Percentiles rank a stretch among this genome's conserved stretches.
phyloP scores from a whole-genome alignment of 2,329 filamentous ascomycete genomes.

The Fusarium sp. region DNA sequence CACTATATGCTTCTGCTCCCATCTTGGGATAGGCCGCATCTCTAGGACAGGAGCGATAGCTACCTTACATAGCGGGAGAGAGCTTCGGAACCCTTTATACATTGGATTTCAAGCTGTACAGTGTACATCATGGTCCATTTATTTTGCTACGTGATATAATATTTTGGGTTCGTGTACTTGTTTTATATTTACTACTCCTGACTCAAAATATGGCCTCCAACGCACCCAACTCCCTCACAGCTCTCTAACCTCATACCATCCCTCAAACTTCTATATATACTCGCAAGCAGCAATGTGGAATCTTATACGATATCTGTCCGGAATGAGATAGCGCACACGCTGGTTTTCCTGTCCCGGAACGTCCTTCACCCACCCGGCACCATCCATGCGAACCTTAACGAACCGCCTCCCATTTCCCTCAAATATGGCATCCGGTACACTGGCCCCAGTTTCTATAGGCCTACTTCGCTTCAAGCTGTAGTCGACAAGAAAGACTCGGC shows the following conservation, averaged over 20 bases:
- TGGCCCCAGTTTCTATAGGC: not conserved
- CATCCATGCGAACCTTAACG: not conserved
- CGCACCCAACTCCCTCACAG: not conserved
- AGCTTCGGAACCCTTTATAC: no score
- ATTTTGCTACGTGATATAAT: not conserved
- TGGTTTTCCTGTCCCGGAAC: not conserved
- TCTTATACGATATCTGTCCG: not conserved
- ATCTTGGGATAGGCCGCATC: not conserved
- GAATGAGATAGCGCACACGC: not conserved
- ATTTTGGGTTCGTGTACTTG: not conserved
- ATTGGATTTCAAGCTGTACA: not conserved
- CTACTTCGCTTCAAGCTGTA: not conserved
- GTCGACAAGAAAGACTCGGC: not conserved
- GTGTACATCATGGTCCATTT: fast-evolving
- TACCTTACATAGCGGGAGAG: no score
- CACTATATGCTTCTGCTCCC: not conserved
- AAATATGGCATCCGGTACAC: not conserved
- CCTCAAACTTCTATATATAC: fast-evolving
- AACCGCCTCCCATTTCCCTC: not conserved
- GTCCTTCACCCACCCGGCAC: not conserved
- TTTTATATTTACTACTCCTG: not conserved
- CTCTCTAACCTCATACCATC: not conserved
- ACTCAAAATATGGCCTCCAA: not conserved
- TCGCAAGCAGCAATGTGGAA: not conserved
- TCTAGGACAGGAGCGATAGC: no score